Evolutionary conservation across 2,329 filamentous ascomycete genomes (phyloP), one percentile per base, ranked within the genome.

Genomic region (Aureobasidium namibiae): DNA sequence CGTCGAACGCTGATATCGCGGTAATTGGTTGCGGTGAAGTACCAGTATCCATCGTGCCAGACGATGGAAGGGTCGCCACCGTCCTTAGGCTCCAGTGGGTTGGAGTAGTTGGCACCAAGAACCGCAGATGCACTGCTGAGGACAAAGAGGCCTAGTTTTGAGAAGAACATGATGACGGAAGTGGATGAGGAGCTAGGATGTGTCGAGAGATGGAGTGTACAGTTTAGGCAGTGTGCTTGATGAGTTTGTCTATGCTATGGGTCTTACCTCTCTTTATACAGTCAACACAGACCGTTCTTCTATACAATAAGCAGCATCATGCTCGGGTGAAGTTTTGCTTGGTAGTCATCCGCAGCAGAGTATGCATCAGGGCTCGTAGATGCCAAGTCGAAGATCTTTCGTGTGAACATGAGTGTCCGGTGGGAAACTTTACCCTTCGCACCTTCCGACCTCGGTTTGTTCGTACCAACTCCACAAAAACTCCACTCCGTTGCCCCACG

Each of bases 11-110:
- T 73, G 13, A 85, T 71, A 61, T 84, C 73, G 1, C 71, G 77
- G 78, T 79, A 84, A 29, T 78, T 80, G 0, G 80, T 83, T 0
- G 79, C 79, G 63, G 81, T 76, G 36, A 84, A 71, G 63, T 83
- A 83, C 68, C 83, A 84, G 64, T 78, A 82, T 0, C 80, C 81
- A 11, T 74, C 77, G 0, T 73, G 74, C 57, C 76, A 82, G 0
- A 77, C 76, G 4, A 83, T 76, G 61, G 78, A 78, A 0, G 81
- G 80, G 63, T 83, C 80, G 21, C 75, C 77, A 6, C 81, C 80
- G 36, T 79, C 75, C 0, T 73, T 74, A n/a, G 71, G 70, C 33
- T 78, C 76, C 46, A 83, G 73, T 0, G 81, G 80, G 61, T 83
- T 83, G 21, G 78, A 78, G 62, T 76, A 83, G 23, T 74, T 57